These are phyloP conservation scores for Dryas integrifolia DNA, from an alignment of 331 rosid genomes.

Conservation along the genomic window DNA sequence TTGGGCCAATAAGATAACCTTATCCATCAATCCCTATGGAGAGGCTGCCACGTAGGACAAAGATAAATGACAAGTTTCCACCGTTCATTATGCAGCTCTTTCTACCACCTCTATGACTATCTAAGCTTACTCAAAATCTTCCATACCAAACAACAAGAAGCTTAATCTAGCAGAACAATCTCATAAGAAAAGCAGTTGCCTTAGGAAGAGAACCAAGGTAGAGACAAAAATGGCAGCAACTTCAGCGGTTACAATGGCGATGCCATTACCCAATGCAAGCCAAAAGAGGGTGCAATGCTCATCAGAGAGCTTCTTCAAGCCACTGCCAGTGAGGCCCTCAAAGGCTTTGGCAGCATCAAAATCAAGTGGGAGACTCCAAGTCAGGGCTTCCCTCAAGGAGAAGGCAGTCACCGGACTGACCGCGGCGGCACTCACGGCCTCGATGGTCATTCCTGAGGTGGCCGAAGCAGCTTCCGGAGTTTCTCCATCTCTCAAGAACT, in stretches of 20 bases:
- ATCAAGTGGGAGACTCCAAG: constrained; percentile 44
- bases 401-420: constrained; percentile 78
- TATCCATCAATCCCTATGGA: constrained; percentile 36
- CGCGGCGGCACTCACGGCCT: constrained; percentile 74
- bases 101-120: constrained; percentile 36
- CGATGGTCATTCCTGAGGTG: constrained; percentile 77
- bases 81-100: constrained; percentile 41
- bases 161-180: constrained; percentile 5
- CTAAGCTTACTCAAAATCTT: constrained; percentile 8
- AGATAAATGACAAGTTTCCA: constrained; percentile 40
- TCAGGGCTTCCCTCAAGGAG: constrained; percentile 87
- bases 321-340: constrained; percentile 51
- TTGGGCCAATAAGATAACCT: constrained; percentile 63
- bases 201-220: constrained; percentile 11
- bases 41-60: constrained; percentile 61
- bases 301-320: constrained; percentile 56
- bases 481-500: constrained; percentile 89
- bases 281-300: constrained; percentile 50
- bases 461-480: constrained; percentile 81
- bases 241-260: constrained; percentile 72
- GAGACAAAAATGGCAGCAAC: constrained; percentile 61
- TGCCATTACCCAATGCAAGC: constrained; percentile 54
- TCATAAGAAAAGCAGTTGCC: neutral
- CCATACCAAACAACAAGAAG: constrained; percentile 10
- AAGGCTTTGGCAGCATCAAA: constrained; percentile 45